Conservation (phyloP, 305 asterid genomes). For the Solanum hybrid region DNA sequence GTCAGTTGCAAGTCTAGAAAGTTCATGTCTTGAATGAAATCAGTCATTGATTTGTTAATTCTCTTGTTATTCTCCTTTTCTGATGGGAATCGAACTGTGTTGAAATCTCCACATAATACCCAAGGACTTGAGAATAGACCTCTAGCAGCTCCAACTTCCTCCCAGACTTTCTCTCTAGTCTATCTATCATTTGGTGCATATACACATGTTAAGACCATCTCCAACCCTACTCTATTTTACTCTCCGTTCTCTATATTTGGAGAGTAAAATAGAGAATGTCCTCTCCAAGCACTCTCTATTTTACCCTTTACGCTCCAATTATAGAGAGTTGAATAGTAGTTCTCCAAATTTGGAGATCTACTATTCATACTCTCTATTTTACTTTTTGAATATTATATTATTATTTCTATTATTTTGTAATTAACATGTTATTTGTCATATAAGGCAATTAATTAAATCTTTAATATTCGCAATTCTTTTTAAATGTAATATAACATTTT, state of each 20-base stretch:
- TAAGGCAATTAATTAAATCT: too few relatives aligned
- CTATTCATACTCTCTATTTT: not conserved
- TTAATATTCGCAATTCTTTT: too few relatives aligned
- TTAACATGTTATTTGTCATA: too few relatives aligned
- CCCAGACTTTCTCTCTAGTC: not conserved
- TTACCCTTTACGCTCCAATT: too few relatives aligned
- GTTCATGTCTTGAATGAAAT: not conserved
- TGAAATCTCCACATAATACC: not conserved
- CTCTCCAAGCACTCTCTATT: not conserved
- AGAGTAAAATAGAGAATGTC: not conserved
- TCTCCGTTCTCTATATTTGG: not conserved
- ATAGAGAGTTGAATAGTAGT: not conserved
- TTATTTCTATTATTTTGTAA: too few relatives aligned
- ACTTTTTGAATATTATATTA: not conserved
- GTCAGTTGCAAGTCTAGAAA: not conserved
- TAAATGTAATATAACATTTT: too few relatives aligned
- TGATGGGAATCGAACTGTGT: not conserved
- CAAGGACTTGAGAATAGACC: not conserved
- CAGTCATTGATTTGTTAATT: not conserved
- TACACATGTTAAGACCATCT: not conserved
- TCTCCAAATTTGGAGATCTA: not conserved
- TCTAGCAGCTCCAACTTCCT: not conserved
- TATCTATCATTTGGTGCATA: not conserved
- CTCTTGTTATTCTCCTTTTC: not conserved
- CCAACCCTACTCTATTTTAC: not conserved